These are phyloP conservation scores for Populus deltoides DNA, from an alignment of 345 rosid genomes.

Conservation along the genomic window DNA sequence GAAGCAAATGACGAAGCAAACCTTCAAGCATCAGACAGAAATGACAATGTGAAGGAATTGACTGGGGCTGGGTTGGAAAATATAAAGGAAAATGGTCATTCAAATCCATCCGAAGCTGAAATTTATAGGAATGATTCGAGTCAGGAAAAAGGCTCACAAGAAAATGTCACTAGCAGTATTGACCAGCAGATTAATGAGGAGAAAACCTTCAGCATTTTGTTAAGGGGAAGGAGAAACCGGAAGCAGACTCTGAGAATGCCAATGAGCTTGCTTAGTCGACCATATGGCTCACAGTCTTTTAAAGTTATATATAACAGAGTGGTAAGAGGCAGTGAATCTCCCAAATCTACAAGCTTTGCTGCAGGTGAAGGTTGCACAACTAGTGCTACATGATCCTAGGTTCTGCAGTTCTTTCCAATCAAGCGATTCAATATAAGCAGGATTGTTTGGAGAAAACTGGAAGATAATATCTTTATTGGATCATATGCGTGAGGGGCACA, in stretches of 20 bases:
- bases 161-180: conserved; percentile 29
- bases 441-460: conserved; percentile 12
- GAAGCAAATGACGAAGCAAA: conserved; percentile 41
- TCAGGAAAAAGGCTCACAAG: conserved; percentile 25
- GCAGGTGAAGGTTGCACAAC: conserved; percentile 41
- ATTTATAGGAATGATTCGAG: conserved; percentile 25
- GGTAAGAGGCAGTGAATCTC: conserved; percentile 72
- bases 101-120: conserved; percentile 19
- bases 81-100: conserved; percentile 40
- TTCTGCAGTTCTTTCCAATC: conserved; percentile 14
- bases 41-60: conserved; percentile 27
- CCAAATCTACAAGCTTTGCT: conserved; percentile 42
- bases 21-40: conserved; percentile 37
- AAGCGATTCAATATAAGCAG: conserved; percentile 10
- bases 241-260: conserved; percentile 95
- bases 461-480: conserved; percentile 13
- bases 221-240: conserved; percentile 81
- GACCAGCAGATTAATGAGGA: conserved; percentile 52
- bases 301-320: conserved; percentile 73
- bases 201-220: conserved; percentile 82
- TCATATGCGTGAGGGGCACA: conserved; percentile 6
- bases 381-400: conserved; percentile 32
- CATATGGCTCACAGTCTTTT: conserved; percentile 86
- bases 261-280: conserved; percentile 78
- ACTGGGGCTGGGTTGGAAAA: conserved; percentile 26